These are phyloP conservation scores for Linum tenue DNA, from an alignment of 345 rosid genomes.

Conservation along the genomic window DNA sequence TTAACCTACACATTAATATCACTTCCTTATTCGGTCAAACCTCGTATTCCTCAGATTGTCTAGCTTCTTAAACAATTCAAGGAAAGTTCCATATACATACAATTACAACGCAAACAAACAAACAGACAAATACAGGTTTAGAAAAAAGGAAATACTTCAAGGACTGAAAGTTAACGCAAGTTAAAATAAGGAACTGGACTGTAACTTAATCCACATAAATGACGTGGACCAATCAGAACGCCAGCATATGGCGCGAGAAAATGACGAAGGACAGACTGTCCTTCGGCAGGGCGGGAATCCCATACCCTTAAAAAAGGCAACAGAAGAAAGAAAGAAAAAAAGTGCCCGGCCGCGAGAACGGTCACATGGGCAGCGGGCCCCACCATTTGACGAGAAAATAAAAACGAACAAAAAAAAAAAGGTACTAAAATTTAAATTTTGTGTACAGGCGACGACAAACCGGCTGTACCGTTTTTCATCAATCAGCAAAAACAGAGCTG, in stretches of 20 bases:
- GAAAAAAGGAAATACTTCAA: too few relatives aligned
- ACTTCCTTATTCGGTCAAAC: too few relatives aligned
- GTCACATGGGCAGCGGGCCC: constrained; percentile 11
- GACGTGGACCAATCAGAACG: background rate
- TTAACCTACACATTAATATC: too few relatives aligned
- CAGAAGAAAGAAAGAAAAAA: too few relatives aligned
- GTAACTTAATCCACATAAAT: too few relatives aligned
- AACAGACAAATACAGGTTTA: too few relatives aligned
- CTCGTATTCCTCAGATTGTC: too few relatives aligned
- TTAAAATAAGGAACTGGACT: too few relatives aligned
- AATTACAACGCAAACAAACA: too few relatives aligned
- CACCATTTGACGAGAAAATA: constrained; percentile 4
- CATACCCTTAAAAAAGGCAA: background rate
- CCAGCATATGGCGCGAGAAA: background rate
- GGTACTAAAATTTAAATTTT: background rate
- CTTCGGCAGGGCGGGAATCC: background rate
- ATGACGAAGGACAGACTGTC: background rate
- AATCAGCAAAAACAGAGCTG: background rate
- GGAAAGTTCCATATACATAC: too few relatives aligned
- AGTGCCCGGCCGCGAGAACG: background rate
- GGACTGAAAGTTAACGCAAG: too few relatives aligned
- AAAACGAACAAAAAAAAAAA: background rate
- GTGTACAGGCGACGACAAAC: background rate
- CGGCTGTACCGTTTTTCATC: background rate
- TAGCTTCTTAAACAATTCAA: too few relatives aligned